Percentiles rank a stretch among this genome's conserved stretches.
phyloP scores from a whole-genome alignment of 345 rosid genomes.

The Eucalyptus cloeziana region DNA sequence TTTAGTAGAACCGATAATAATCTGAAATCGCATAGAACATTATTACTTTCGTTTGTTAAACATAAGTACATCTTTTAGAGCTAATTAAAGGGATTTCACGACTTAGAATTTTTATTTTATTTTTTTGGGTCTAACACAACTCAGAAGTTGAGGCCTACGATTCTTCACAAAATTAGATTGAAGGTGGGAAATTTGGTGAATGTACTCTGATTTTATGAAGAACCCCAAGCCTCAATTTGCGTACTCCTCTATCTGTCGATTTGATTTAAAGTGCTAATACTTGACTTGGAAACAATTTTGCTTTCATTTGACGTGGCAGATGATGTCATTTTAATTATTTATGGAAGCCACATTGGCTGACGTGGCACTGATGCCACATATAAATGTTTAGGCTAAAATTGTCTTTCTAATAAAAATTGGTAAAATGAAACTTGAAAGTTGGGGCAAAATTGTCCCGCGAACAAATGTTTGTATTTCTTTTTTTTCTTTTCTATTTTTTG shows the following conservation, averaged over 20 bases:
- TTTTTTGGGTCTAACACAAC: background rate
- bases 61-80: background rate
- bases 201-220: background rate
- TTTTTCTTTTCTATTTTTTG: too few relatives aligned
- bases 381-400: background rate
- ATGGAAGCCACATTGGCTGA: background rate
- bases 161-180: background rate
- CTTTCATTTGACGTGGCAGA: background rate
- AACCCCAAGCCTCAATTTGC: background rate
- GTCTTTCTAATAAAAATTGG: background rate
- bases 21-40: background rate
- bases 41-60: background rate
- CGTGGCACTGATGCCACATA: background rate
- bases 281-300: background rate
- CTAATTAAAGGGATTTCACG: background rate
- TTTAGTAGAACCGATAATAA: background rate
- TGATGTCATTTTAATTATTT: background rate
- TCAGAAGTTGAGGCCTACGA: background rate
- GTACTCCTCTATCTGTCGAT: background rate
- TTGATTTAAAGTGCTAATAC: background rate
- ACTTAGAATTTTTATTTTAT: background rate
- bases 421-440: background rate
- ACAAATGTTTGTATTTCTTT: too few relatives aligned
- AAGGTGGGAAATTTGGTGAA: background rate
- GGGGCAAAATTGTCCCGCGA: background rate